Conservation (phyloP, 306 rosid species). For the Prunus dulcis region DNA sequence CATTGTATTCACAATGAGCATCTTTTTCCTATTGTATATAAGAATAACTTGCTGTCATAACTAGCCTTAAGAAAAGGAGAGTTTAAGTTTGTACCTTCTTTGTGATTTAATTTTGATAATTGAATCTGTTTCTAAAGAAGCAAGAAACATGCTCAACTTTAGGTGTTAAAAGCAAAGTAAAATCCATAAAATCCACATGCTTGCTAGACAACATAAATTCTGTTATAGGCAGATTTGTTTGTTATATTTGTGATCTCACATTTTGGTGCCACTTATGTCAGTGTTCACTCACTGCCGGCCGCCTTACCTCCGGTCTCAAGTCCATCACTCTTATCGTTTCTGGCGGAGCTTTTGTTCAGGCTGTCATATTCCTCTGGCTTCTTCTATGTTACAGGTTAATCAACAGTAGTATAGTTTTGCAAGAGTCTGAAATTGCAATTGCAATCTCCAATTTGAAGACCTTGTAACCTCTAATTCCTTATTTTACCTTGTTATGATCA, state of each 20-base stretch:
- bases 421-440: no score
- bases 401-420: background rate
- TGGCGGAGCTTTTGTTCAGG: conserved; percentile 62
- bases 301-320: conserved; percentile 79
- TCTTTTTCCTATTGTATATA: no score
- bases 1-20: no score
- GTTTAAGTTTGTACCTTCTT: no score
- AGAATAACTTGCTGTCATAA: no score
- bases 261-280: conserved; percentile 27
- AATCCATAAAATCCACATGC: background rate
- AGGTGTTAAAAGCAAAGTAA: background rate
- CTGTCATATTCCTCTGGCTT: conserved; percentile 53
- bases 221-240: background rate
- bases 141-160: no score
- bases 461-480: background rate
- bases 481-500: conserved; percentile 14
- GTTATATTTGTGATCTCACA: conserved; percentile 1
- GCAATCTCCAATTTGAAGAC: background rate
- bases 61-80: no score
- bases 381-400: conserved; percentile 45
- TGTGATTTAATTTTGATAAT: no score
- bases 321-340: conserved; percentile 74
- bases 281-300: conserved; percentile 85
- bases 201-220: background rate
- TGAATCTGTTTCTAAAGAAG: no score